phyloP scores from a whole-genome alignment of 768 basidiomycete species.

The Sutorius australiensis region DNA sequence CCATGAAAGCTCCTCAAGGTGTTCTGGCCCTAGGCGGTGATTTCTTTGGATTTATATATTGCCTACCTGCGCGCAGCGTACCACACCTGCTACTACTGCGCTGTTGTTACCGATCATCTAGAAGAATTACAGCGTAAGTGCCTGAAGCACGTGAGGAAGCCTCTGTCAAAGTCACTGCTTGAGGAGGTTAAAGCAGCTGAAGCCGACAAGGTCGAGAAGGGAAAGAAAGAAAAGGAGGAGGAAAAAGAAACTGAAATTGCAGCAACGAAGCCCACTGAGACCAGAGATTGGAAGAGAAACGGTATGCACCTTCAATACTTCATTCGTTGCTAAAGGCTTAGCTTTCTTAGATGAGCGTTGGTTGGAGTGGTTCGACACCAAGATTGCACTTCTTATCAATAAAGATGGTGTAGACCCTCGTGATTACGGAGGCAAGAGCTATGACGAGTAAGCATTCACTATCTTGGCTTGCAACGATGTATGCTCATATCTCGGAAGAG shows the following conservation, averaged over 20 bases:
- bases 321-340: slow-evolving; percentile 9
- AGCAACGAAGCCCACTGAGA: slow-evolving; percentile 38
- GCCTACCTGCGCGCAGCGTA: slow-evolving; percentile 90
- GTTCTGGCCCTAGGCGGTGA: slow-evolving; percentile 50
- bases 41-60: slow-evolving; percentile 89
- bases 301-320: slow-evolving; percentile 40
- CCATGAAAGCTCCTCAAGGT: slow-evolving; percentile 20
- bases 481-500: slow-evolving; percentile 45
- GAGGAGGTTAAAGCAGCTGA: slow-evolving; percentile 62
- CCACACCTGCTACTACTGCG: slow-evolving; percentile 98
- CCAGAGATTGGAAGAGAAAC: slow-evolving; percentile 57
- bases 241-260: slow-evolving; percentile 37
- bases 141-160: slow-evolving; percentile 84
- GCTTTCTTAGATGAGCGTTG: slow-evolving; percentile 70
- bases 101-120: slow-evolving; percentile 84
- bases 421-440: slow-evolving; percentile 85
- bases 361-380: slow-evolving; percentile 85
- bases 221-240: slow-evolving; percentile 44
- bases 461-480: slow-evolving; percentile 4
- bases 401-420: slow-evolving; percentile 77
- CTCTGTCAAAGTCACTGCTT: slow-evolving; percentile 55
- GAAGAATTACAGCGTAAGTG: slow-evolving; percentile 97
- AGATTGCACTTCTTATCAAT: slow-evolving; percentile 77
- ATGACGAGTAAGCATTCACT: slow-evolving; percentile 70
- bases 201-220: slow-evolving; percentile 42